These are phyloP conservation scores for Penicillium paradoxum DNA, from an alignment of 495 filamentous ascomycete species.

Conservation along the genomic window DNA sequence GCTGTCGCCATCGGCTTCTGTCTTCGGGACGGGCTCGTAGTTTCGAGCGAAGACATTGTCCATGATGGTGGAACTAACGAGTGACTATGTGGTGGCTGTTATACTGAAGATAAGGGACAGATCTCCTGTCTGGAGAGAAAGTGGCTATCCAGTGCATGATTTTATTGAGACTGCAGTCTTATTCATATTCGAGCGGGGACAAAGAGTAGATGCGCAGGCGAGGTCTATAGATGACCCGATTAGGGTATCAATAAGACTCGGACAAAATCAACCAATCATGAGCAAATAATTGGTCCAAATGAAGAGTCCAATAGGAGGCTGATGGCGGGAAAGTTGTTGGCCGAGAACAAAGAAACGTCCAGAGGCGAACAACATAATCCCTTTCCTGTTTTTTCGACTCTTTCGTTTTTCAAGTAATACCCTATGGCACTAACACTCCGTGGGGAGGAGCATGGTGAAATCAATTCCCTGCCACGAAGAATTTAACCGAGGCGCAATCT, in stretches of 20 bases:
- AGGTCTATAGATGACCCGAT: background rate
- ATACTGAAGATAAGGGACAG: background rate
- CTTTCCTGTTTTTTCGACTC: background rate
- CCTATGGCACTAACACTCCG: no score
- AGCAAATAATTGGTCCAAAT: background rate
- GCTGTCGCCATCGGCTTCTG: slow-evolving; percentile 6
- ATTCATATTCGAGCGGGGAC: background rate
- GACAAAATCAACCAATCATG: background rate
- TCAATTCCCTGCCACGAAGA: no score
- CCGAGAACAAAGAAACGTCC: background rate
- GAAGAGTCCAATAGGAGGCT: background rate
- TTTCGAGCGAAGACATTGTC: slow-evolving; percentile 1
- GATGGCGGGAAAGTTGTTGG: background rate
- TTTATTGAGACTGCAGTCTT: background rate
- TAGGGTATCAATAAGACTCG: background rate
- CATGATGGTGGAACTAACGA: background rate
- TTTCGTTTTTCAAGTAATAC: no score
- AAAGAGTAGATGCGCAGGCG: slow-evolving; percentile 1
- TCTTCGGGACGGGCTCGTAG: slow-evolving; percentile 8
- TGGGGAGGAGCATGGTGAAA: no score
- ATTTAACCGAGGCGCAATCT: no score
- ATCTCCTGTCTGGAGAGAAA: background rate
- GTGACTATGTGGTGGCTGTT: background rate
- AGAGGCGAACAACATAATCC: background rate
- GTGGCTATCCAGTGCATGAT: background rate